phyloP scores from a whole-genome alignment of 345 rosid genomes.

The Eucalyptus leucophloia region DNA sequence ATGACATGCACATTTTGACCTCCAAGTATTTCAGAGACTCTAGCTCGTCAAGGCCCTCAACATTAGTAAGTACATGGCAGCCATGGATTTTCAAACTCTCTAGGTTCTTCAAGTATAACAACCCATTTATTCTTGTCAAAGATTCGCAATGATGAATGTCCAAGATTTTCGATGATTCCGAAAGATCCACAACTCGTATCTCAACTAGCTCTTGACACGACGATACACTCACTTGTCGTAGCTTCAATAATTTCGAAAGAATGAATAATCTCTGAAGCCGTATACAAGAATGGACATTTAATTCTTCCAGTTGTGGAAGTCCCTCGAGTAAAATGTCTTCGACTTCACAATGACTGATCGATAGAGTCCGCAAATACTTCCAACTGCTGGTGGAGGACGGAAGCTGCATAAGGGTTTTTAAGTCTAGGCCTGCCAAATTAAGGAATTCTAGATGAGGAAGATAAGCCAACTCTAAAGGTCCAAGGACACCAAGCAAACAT shows the following conservation, averaged over 20 bases:
- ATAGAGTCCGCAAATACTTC: too few relatives aligned
- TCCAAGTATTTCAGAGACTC: rapidly evolving
- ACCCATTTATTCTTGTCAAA: not conserved
- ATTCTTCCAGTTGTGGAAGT: rapidly evolving
- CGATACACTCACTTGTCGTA: rapidly evolving
- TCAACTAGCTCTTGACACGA: rapidly evolving
- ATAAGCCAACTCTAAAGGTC: not conserved
- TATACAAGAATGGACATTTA: rapidly evolving
- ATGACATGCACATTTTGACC: rapidly evolving
- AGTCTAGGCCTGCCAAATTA: rapidly evolving
- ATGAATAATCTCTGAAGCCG: not conserved
- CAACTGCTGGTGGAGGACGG: not conserved
- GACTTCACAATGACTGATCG: rapidly evolving
- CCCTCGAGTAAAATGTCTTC: not conserved
- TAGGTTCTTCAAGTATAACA: not conserved
- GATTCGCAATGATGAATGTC: rapidly evolving
- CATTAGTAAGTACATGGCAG: not conserved
- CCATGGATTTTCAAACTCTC: rapidly evolving
- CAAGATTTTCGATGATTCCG: not conserved
- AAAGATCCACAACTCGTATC: not conserved
- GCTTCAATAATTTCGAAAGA: rapidly evolving
- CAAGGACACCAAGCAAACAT: rapidly evolving
- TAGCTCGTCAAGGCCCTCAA: not conserved
- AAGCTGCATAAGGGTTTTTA: not conserved
- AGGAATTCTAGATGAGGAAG: not conserved